Base-by-base conservation (phyloP, 345 rosid genomes). In the Syzygium grande region DNA sequence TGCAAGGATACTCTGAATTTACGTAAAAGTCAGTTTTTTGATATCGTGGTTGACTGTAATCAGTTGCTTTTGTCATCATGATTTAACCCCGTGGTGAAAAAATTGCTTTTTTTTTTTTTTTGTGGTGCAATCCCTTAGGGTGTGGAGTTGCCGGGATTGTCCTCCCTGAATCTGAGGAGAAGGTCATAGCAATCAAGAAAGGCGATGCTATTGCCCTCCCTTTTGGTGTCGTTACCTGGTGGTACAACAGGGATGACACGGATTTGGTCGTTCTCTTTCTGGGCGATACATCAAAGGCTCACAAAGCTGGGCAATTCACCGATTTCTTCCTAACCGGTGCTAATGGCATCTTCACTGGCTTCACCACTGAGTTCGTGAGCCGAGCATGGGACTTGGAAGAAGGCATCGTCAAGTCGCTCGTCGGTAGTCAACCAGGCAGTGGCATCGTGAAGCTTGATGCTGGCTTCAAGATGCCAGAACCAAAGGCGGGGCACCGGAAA, bases 171-270 rank as follows among this genome's bases (percentile, higher is more conserved):
- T 88, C 93, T 46, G 96, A 95, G 52, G 99, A 98, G 91, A 98
- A 94, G 89, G 95, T 95, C 85, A 87, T 98, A 34, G 93, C 93
- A 17, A 94, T 98, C 84, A 95, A 92, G 93, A 93, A 93, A 91
- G 99, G 99, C 3, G 99, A 98, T 68, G 94, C 98, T 9, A 94
- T 96, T 87, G 99, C 99, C 61, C 90, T 96, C 83, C 98, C 99
- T 5, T 98, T 98, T 25, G 99, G 99, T 53, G 97, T 94, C 6
- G 96, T 95, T 12, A 94, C 98, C 73, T 98, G 99, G 99, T 97
- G 97, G 96, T 95, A 93, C 85, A 97, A 94, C 92, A 94, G 93
- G 25, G 97, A 93, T 21, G 99, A 95, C 92, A 93, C 95, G 34
- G 96, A 93, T 63, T 90, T 97, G 22, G 94, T 94, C 22, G 92